Conservation (phyloP, 306 rosid genomes). For the Dicorynia guianensis region DNA sequence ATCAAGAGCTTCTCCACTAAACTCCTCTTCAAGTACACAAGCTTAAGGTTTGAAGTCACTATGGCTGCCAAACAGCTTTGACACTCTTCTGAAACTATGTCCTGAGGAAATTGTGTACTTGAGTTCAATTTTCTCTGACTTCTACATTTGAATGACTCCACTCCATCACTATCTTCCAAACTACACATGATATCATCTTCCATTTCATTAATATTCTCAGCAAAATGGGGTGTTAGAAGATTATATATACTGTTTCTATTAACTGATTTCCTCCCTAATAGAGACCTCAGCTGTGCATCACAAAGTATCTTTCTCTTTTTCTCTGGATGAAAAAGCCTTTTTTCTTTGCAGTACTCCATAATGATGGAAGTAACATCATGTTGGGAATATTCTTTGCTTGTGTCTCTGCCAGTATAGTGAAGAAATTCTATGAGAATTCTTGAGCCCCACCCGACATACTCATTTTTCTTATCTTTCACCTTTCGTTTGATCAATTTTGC, state of each 20-base stretch:
- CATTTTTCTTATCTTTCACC: slow-evolving; percentile 52
- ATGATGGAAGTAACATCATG: slow-evolving; percentile 64
- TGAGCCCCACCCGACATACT: slow-evolving; percentile 82
- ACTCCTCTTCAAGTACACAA: slow-evolving; percentile 74
- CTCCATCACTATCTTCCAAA: slow-evolving; percentile 53
- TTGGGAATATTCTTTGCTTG: slow-evolving; percentile 55
- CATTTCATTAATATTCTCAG: slow-evolving; percentile 58
- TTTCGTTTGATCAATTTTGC: slow-evolving; percentile 43
- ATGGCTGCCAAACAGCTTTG: slow-evolving; percentile 64
- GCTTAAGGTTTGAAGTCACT: slow-evolving; percentile 63
- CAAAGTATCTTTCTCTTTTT: slow-evolving; percentile 67
- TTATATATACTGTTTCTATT: slow-evolving; percentile 55
- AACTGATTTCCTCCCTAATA: slow-evolving; percentile 65
- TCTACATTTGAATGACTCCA: slow-evolving; percentile 27
- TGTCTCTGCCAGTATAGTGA: slow-evolving; percentile 53
- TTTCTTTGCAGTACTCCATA: slow-evolving; percentile 61
- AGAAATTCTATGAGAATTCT: slow-evolving; percentile 68
- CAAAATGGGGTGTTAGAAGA: slow-evolving; percentile 66
- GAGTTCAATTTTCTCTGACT: slow-evolving; percentile 45
- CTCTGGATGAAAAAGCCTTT: slow-evolving; percentile 65
- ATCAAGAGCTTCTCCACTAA: slow-evolving; percentile 66
- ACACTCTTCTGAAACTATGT: slow-evolving; percentile 38
- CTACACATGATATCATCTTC: slow-evolving; percentile 51
- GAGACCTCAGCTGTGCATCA: slow-evolving; percentile 56
- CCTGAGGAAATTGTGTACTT: slow-evolving; percentile 36